phyloP scores from a whole-genome alignment of 805 yeast genomes.

The Yarrowia deformans region DNA sequence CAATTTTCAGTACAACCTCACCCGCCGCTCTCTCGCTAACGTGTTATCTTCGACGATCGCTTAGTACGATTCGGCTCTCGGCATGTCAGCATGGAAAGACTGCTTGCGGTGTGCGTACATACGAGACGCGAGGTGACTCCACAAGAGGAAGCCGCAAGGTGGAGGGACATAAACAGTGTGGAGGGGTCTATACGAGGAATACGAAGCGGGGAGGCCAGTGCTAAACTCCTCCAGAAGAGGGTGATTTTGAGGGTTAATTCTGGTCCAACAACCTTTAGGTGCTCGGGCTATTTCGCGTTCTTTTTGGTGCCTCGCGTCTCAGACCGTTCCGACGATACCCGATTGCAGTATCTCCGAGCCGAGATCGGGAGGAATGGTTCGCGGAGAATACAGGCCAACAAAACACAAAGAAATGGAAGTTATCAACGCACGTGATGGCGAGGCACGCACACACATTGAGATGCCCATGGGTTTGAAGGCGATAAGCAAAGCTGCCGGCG shows the following conservation, averaged over 20 bases:
- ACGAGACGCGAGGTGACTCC: conserved; percentile 30
- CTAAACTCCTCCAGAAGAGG: neutral
- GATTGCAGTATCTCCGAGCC: conserved; percentile 1
- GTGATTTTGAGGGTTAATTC: neutral
- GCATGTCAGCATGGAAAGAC: conserved; percentile 8
- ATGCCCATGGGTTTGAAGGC: neutral
- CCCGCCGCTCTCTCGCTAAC: neutral
- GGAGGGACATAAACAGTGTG: conserved; percentile 13
- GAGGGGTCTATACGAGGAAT: conserved; percentile 15
- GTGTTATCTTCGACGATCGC: conserved; percentile 12
- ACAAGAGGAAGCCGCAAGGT: conserved; percentile 16
- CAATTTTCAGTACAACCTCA: neutral
- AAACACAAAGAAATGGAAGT: neutral
- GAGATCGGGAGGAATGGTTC: neutral
- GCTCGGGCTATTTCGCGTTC: neutral
- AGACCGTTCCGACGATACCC: neutral
- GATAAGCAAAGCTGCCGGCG: neutral
- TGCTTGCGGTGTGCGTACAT: conserved; percentile 3
- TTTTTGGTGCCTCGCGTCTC: conserved; percentile 13
- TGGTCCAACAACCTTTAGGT: neutral
- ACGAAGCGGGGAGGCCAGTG: neutral
- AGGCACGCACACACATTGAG: too few species aligned
- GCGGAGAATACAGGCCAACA: neutral
- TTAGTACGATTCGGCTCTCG: conserved; percentile 25
- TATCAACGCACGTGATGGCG: neutral